A percentile compares a stretch with the other conserved stretches of the same genome.
Evolutionary conservation across 495 filamentous ascomycete species (phyloP).

Genomic region (Pyronema domesticum): DNA sequence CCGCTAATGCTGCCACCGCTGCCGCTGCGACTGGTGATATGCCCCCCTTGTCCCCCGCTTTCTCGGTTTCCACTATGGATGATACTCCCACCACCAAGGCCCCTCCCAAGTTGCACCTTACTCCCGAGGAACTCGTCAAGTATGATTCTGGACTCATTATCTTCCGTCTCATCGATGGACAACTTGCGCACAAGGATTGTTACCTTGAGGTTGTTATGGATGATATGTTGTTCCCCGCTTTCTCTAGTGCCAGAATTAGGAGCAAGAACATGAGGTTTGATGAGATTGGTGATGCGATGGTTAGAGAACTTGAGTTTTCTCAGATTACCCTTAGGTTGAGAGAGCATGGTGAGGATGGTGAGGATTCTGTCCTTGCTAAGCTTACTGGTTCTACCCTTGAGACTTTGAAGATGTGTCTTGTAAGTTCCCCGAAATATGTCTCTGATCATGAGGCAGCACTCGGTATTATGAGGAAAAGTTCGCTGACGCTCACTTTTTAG

Average conservation of each 20-base stretch:
- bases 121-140: conserved; percentile 56
- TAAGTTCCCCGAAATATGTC: conserved; percentile 28
- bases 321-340: conserved; percentile 73
- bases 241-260: conserved; percentile 50
- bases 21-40: conserved; percentile 1
- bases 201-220: conserved; percentile 84
- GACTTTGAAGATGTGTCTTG: conserved; percentile 69
- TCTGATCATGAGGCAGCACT: no score
- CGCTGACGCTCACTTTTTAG: conserved; percentile 25
- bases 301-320: conserved; percentile 90
- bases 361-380: conserved; percentile 59
- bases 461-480: not conserved
- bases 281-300: conserved; percentile 87
- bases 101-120: conserved; percentile 58
- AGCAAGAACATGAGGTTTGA: conserved; percentile 49
- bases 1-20: conserved; percentile 9
- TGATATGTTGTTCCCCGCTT: conserved; percentile 83
- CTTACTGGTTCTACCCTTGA: conserved; percentile 70
- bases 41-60: not conserved
- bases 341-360: conserved; percentile 51
- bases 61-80: not conserved
- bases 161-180: conserved; percentile 80
- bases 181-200: conserved; percentile 55
- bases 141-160: conserved; percentile 84
- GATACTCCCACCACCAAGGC: no score